Conservation (phyloP, 768 basidiomycete genomes). For the Pleurotus platypus region DNA sequence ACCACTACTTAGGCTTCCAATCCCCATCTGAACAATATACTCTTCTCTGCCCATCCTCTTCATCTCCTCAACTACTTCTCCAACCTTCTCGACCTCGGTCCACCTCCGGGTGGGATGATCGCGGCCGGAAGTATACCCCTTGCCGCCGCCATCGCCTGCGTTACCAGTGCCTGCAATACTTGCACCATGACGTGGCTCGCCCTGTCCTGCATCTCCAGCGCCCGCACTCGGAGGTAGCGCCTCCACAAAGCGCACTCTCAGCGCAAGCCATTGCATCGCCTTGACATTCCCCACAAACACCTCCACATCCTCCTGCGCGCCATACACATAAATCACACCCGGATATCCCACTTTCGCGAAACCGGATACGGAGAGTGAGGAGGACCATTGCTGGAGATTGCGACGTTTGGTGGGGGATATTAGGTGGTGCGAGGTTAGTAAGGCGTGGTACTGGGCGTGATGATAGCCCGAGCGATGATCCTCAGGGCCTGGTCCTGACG, state of each 20-base stretch:
- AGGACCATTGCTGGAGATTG: slow-evolving; percentile 52
- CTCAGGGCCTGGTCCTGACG: background rate
- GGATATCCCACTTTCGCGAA: slow-evolving; percentile 78
- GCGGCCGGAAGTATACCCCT: too few relatives aligned
- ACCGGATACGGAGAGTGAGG: slow-evolving; percentile 49
- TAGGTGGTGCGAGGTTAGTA: slow-evolving; percentile 74
- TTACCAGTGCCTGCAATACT: background rate
- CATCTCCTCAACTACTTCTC: slow-evolving; percentile 70
- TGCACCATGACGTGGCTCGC: background rate
- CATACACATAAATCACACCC: slow-evolving; percentile 72
- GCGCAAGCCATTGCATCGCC: slow-evolving; percentile 76
- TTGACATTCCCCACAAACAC: slow-evolving; percentile 67
- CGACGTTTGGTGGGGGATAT: slow-evolving; percentile 62
- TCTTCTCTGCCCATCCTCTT: slow-evolving; percentile 48
- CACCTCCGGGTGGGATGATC: slow-evolving; percentile 27
- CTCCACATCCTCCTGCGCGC: slow-evolving; percentile 45
- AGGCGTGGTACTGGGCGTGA: slow-evolving; percentile 43
- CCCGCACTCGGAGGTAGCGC: slow-evolving; percentile 19
- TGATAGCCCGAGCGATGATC: background rate
- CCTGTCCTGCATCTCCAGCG: slow-evolving; percentile 1
- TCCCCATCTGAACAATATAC: slow-evolving; percentile 61
- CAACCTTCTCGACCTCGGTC: slow-evolving; percentile 67
- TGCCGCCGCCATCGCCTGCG: too few relatives aligned
- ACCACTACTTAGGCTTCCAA: slow-evolving; percentile 39
- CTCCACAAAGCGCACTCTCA: slow-evolving; percentile 61